Evolutionary conservation across 2,329 filamentous ascomycete genomes (phyloP), one percentile per base, ranked within the genome.

Genomic region (Colletotrichum salicis): DNA sequence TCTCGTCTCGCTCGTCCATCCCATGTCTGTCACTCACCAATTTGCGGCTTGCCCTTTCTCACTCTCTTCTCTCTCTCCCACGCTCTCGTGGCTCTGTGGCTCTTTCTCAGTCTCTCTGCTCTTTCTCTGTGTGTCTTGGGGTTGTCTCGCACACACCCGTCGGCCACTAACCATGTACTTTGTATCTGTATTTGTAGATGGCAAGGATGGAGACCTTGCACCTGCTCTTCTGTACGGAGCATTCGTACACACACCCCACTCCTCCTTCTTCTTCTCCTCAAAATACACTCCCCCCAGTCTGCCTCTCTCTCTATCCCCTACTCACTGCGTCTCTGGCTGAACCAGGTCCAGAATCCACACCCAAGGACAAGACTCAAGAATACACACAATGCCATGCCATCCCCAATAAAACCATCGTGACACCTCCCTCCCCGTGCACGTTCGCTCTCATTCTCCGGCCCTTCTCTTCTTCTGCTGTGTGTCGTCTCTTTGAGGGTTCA

Each of bases 341-440:
- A 51, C 58, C 52, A n/a, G 27, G 37, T 48, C 19, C 41, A 11
- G 41, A 48, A 48, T 48, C 19, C 41, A 48, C 41, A 22, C 41
- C 37, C 15, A 41, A 41, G 37, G 7, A 48, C 65, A 41, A 37
- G 41, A 59, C 62, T 68, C 51, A 7, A 41, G 51, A 59, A 24
- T 37, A 61, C 64, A 48, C 29, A 22, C 64, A 62, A 35, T 57
- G 58, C 64, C 31, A 57, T 71, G 35, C 57, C 56, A 35, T 57
- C 45, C 51, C 45, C 35, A 70, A 72, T 70, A 70, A 72, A 72
- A 72, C 70, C 65, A 70, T 72, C 70, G 70, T 41, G 70, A 70
- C 70, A 70, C 70, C 69, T 61, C 37, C 66, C 54, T 56, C 29
- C 52, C 55, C 45, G 55, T 64, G 35, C 65, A 64, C 29, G 4